Evolutionary conservation across 768 basidiomycete species (phyloP), one percentile per base, ranked within the genome.

Genomic region (Leccinum uliginosum): DNA sequence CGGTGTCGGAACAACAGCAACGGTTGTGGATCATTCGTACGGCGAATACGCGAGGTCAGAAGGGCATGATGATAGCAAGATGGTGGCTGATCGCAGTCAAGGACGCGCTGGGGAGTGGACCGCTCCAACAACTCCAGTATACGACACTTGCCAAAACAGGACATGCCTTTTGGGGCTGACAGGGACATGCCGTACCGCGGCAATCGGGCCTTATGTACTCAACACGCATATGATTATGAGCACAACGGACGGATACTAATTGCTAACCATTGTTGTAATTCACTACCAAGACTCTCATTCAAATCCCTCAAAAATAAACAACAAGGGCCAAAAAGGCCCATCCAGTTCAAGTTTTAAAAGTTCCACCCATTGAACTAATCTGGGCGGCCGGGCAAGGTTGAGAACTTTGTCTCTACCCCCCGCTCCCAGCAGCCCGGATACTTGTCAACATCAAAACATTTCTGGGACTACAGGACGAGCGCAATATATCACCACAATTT

Each of bases 151-250:
- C 64, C 51, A 66, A 55, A 57, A 58, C 38, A 5, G 66, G 64
- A 44, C 1, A 62, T 71, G 35, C 69, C 71, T 65, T 65, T 71
- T 67, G 15, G 26, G 30, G 68, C 45, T 55, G 19, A 24, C 60
- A 58, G 66, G 57, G 57, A 52, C 49, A 55, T 72, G 62, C 71
- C 68, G 66, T 67, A 65, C 51, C 56, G 59, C 65, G 57, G 65
- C 59, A 69, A 70, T 68, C 59, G 67, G 68, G 53, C 43, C 50
- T 69, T 67, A 54, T 67, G 65, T 70, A 67, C 59, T 51, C 59
- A 49, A 55, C 49, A 58, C n/a, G 12, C 40, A 40, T 21, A 30
- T 32, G 21, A 47, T 34, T 23, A 56, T 27, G 23, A 45, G 6
- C 19, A 15, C 44, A 32, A 24, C 29, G 51, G 58, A 61, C 58